A percentile compares a stretch with the other conserved stretches of the same genome.
Conservation (phyloP, 176 grass and related monocot species). For the Carex myosuroides region DNA sequence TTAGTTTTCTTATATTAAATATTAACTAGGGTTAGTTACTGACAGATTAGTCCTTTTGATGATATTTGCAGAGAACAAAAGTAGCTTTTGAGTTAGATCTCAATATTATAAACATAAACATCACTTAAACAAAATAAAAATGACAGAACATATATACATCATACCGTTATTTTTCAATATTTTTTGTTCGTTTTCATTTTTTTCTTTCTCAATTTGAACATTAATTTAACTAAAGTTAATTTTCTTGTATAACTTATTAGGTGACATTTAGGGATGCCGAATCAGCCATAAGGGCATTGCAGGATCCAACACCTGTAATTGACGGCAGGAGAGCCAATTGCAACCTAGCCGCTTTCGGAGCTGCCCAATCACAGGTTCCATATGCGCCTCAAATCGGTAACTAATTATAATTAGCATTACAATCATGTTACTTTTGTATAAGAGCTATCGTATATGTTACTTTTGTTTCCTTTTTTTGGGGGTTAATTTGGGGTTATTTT, state of each 20-base stretch:
- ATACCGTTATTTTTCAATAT: too few species aligned
- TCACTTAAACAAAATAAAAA: neutral
- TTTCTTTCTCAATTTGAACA: neutral
- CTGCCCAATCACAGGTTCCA: constrained; percentile 8
- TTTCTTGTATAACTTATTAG: constrained; percentile 16
- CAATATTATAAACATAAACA: neutral
- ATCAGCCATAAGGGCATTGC: constrained; percentile 33
- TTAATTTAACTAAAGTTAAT: neutral
- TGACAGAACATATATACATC: neutral
- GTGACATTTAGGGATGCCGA: constrained; percentile 46
- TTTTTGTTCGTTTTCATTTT: neutral
- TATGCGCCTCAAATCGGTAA: constrained; percentile 21
- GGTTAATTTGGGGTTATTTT: neutral
- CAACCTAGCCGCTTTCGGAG: constrained; percentile 45
- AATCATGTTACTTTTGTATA: neutral
- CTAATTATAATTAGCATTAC: neutral
- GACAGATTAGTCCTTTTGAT: neutral
- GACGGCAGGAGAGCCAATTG: constrained; percentile 50
- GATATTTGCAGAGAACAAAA: constrained; percentile 4
- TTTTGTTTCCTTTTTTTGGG: neutral
- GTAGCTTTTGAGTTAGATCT: neutral
- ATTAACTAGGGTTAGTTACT: constrained; percentile 1
- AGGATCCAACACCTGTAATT: constrained; percentile 52
- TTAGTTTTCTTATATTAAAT: neutral
- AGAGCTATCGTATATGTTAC: neutral